Evolutionary conservation across 139 green algal genomes (phyloP), one percentile per base, ranked within the genome.

Genomic region (Tetratostichococcus sp.): DNA sequence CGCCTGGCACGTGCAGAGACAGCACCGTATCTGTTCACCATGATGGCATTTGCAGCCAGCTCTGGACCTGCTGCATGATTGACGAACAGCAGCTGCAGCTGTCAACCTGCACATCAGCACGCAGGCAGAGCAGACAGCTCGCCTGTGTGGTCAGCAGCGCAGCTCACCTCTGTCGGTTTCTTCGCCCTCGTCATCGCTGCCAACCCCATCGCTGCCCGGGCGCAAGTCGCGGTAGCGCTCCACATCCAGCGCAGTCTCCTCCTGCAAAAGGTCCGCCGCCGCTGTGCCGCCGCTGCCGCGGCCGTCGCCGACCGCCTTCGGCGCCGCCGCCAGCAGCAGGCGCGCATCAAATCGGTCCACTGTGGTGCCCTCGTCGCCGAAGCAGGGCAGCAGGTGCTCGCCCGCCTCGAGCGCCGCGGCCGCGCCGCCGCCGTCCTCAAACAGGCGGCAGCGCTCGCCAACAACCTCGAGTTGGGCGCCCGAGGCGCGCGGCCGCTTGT

Each of bases 141-240:
- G n/a, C 26, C 1, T 5, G 39, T 50, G 39, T 11, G 39, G 8
- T 50, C 39, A 21, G 39, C 39, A 50, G 6, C 39, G 11, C 39
- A 58, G 22, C 26, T 30, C 23, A 1, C 21, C 11, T 30, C 22
- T 22, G 1, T 21, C 21, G 32, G 28, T 8, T 0, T 32, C 67
- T 17, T 58, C 23, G 3, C 33, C 32, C 16, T n/a, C 32, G 19
- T 72, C 67, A 22, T 0, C 4, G 22, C 30, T 33, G 25, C 1
- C 26, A 17, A 11, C 6, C 39, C 23, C 69, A 32, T 35, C 62
- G 70, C 72, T 70, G 67, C 35, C 69, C 58, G 4, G 33, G 34
- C 73, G 69, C 26, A 86, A 58, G 43, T 86, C 81, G 26, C 69
- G 34, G 62, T 79, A 83, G 1, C 78, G 73, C 62, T 83, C 78